These are phyloP conservation scores for Cladophialophora bantiana DNA, from an alignment of 2,329 filamentous ascomycete species.

Conservation along the genomic window DNA sequence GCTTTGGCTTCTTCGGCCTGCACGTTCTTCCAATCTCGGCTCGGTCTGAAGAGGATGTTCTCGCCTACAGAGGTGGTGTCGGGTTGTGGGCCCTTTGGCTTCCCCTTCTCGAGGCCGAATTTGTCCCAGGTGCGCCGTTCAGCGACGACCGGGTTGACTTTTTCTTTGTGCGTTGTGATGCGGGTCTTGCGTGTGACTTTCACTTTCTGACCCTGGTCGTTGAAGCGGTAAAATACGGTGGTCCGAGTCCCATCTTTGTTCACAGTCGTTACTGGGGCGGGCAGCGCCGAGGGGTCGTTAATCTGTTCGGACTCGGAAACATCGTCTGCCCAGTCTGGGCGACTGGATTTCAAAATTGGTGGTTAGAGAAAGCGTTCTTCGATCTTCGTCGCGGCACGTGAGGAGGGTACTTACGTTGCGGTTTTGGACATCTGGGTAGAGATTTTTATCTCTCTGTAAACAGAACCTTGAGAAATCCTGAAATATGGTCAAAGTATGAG, in stretches of 20 bases:
- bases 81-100: constrained; percentile 78
- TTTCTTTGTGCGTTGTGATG: constrained; percentile 87
- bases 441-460: background rate
- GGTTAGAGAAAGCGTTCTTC: constrained; percentile 17
- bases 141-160: constrained; percentile 94
- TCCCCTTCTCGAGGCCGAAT: constrained; percentile 89
- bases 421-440: constrained; percentile 38
- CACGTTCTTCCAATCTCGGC: constrained; percentile 90
- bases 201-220: constrained; percentile 93
- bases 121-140: constrained; percentile 93
- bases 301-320: constrained; percentile 80
- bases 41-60: constrained; percentile 96
- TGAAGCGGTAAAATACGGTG: constrained; percentile 84
- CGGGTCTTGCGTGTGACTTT: constrained; percentile 97
- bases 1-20: constrained; percentile 72
- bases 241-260: constrained; percentile 99
- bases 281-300: constrained; percentile 84
- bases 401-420: constrained; percentile 34
- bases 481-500: constrained; percentile 1
- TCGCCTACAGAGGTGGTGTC: constrained; percentile 95
- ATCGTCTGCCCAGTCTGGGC: constrained; percentile 43
- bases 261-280: constrained; percentile 83
- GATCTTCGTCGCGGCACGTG: background rate
- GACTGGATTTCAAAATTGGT: constrained; percentile 25
- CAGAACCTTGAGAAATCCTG: background rate